Conservation (phyloP, 345 rosid genomes). For the Salix udensis region DNA sequence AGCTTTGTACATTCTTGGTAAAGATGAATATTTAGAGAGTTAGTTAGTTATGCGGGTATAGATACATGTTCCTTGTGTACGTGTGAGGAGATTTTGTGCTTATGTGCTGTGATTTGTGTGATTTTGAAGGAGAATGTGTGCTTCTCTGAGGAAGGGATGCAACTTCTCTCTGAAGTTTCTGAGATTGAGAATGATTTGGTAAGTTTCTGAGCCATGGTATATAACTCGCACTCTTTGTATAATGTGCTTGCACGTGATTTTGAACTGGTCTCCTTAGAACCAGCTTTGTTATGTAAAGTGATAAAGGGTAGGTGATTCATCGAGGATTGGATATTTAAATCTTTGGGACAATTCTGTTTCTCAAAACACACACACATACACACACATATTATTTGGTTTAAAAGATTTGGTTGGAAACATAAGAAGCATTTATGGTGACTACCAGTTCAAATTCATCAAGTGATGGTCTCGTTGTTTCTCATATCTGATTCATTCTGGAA, state of each 20-base stretch:
- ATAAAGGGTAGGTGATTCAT: no score
- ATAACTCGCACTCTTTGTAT: background rate
- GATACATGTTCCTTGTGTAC: background rate
- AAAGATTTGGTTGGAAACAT: background rate
- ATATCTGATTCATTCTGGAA: background rate
- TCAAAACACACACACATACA: no score
- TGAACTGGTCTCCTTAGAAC: background rate
- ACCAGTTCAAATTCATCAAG: background rate
- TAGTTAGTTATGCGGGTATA: background rate
- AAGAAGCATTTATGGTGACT: background rate
- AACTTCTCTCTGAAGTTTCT: constrained; percentile 37
- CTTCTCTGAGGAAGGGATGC: constrained; percentile 33
- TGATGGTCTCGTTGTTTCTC: background rate
- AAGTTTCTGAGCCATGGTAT: constrained; percentile 7
- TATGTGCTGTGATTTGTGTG: background rate
- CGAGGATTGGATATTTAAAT: no score
- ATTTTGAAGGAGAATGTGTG: constrained; percentile 39
- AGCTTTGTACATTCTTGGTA: constrained; percentile 54
- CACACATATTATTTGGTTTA: background rate
- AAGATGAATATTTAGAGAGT: constrained; percentile 1
- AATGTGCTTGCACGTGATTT: background rate
- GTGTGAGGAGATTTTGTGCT: background rate
- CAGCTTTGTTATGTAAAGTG: background rate
- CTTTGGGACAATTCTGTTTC: no score
- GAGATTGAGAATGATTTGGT: constrained; percentile 44